Evolutionary conservation across 305 asterid genomes (phyloP).

Genomic region (Fraxinus baroniana): DNA sequence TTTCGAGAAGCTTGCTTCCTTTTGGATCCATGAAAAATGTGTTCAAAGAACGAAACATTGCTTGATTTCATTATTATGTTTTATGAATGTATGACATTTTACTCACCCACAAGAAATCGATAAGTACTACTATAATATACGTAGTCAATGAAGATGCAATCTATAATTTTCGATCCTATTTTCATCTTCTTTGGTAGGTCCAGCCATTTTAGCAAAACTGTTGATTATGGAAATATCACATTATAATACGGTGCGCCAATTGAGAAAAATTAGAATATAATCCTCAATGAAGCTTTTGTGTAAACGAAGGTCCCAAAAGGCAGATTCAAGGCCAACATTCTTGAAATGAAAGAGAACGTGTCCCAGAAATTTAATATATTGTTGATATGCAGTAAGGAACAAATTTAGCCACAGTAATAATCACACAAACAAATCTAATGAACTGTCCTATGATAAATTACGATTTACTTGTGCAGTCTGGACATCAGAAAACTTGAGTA

Average conservation of each 20-base stretch:
- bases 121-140: no score
- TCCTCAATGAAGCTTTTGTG: not conserved
- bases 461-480: not conserved
- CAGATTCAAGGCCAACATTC: not conserved
- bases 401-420: not conserved
- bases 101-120: no score
- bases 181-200: no score
- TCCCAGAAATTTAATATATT: not conserved
- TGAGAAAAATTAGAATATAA: not conserved
- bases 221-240: not conserved
- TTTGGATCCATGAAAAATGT: no score
- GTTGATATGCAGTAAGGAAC: not conserved
- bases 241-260: not conserved
- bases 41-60: no score
- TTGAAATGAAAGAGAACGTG: not conserved
- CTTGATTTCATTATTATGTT: no score
- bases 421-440: not conserved
- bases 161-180: no score
- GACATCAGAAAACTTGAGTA: not conserved
- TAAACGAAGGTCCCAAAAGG: not conserved
- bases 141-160: no score
- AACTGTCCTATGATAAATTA: not conserved
- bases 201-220: not conserved
- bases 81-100: no score
- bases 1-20: no score